phyloP scores from a whole-genome alignment of 2,329 filamentous ascomycete species.

The Eurotiales sp. region DNA sequence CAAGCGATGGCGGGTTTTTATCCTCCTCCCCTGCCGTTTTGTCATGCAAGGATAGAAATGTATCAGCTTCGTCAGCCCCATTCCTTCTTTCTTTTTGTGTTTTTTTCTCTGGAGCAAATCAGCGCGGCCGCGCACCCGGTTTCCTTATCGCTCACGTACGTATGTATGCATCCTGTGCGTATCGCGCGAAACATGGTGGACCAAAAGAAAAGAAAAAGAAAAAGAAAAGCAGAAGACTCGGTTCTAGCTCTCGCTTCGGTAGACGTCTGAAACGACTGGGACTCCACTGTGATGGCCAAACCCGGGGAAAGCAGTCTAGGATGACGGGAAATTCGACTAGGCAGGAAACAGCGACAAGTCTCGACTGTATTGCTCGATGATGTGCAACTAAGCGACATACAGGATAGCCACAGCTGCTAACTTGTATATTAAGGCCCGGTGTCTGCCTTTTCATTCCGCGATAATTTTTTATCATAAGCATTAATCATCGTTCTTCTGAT shows the following conservation, averaged over 20 bases:
- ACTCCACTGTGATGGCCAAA: background rate
- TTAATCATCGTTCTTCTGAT: no score
- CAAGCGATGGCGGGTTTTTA: constrained; percentile 2
- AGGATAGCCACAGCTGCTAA: background rate
- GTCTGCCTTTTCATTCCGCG: background rate
- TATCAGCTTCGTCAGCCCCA: constrained; percentile 8
- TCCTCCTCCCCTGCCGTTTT: background rate
- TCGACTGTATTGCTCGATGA: constrained; percentile 8
- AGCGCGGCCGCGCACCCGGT: no score
- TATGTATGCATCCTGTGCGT: no score
- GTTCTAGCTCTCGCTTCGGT: background rate
- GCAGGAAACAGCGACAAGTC: background rate
- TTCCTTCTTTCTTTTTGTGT: constrained; percentile 4
- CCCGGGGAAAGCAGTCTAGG: background rate
- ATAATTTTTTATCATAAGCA: no score
- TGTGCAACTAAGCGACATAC: constrained; percentile 5
- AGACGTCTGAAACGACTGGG: background rate
- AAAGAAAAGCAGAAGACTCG: no score
- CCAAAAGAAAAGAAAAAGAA: background rate
- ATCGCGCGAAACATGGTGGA: background rate
- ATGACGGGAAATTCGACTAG: no score
- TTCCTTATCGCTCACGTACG: no score
- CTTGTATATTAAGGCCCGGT: background rate
- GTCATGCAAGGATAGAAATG: constrained; percentile 8
- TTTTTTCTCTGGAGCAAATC: no score